Percentiles rank a stretch among this genome's conserved stretches.
Conservation (phyloP, 2,329 filamentous ascomycete species). For the Penicillium sp. region DNA sequence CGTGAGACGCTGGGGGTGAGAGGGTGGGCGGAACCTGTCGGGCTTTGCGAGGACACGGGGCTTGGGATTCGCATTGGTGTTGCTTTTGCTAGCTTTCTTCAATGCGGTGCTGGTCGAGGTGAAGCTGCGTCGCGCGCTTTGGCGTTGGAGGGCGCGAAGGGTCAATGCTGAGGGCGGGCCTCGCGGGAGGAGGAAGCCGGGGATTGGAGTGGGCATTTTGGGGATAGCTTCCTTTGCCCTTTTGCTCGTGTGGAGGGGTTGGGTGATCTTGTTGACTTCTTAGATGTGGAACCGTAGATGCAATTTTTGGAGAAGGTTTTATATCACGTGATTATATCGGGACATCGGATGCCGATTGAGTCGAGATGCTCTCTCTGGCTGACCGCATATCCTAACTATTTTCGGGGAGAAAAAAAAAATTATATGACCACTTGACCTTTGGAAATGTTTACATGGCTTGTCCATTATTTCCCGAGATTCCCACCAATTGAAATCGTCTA, state of each 20-base stretch:
- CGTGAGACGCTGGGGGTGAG: constrained; percentile 69
- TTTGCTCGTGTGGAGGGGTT: neutral
- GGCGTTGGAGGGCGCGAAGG: constrained; percentile 27
- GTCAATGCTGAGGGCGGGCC: constrained; percentile 38
- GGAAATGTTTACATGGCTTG: neutral
- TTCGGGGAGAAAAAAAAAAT: neutral
- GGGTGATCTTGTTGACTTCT: constrained; percentile 9
- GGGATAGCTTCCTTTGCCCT: neutral
- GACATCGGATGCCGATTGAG: neutral
- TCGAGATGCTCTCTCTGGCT: neutral
- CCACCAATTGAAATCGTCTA: neutral
- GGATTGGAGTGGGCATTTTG: constrained; percentile 46
- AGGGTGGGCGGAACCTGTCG: constrained; percentile 85
- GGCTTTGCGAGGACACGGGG: constrained; percentile 79
- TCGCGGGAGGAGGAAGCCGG: constrained; percentile 66
- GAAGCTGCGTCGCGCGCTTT: constrained; percentile 25
- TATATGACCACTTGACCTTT: neutral
- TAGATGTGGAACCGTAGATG: constrained; percentile 4
- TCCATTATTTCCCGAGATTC: neutral
- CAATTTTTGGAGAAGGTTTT: constrained; percentile 8
- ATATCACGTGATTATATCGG: constrained; percentile 4
- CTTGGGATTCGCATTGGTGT: constrained; percentile 52
- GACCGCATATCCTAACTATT: neutral
- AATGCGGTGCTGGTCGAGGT: constrained; percentile 18
- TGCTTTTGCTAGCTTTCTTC: constrained; percentile 10